Evolutionary conservation across 768 basidiomycete species (phyloP).

Genomic region (Serendipita sp.): DNA sequence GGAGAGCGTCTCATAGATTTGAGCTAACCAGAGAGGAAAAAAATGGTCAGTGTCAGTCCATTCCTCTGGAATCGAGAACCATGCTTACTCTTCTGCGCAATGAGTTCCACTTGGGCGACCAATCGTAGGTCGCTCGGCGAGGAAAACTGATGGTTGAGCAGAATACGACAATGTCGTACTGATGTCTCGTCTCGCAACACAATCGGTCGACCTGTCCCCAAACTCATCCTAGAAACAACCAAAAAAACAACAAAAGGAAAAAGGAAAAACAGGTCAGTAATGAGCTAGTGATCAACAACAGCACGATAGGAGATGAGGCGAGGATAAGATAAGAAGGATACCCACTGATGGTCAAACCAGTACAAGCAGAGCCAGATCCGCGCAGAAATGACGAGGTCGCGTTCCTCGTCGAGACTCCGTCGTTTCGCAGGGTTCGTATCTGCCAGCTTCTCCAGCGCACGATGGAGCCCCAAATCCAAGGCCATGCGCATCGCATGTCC

Average conservation of each 20-base stretch:
- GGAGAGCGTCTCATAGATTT: slow-evolving; percentile 82
- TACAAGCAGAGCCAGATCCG: slow-evolving; percentile 90
- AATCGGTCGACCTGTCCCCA: slow-evolving; percentile 83
- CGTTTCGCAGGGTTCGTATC: slow-evolving; percentile 27
- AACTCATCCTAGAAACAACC: slow-evolving; percentile 53
- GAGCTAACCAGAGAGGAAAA: slow-evolving; percentile 35
- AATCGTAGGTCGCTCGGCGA: slow-evolving; percentile 83
- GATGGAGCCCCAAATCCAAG: slow-evolving; percentile 81
- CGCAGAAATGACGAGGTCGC: slow-evolving; percentile 81
- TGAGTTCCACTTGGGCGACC: slow-evolving; percentile 78
- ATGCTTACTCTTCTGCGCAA: slow-evolving; percentile 72
- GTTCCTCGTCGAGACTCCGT: slow-evolving; percentile 63
- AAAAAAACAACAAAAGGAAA: neutral
- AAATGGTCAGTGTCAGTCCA: no score
- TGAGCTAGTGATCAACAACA: no score
- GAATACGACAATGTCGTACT: slow-evolving; percentile 65
- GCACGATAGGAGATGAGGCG: no score
- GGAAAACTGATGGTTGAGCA: slow-evolving; percentile 76
- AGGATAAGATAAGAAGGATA: no score
- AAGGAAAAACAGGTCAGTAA: neutral
- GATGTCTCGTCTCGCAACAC: slow-evolving; percentile 80
- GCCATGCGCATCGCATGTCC: slow-evolving; percentile 97
- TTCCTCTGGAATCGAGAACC: neutral
- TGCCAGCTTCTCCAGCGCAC: slow-evolving; percentile 80
- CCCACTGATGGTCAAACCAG: slow-evolving; percentile 92